A percentile compares a stretch with the other conserved stretches of the same genome.
phyloP scores from a whole-genome alignment of 1,284 basidiomycete genomes.

The Ustilago crameri region DNA sequence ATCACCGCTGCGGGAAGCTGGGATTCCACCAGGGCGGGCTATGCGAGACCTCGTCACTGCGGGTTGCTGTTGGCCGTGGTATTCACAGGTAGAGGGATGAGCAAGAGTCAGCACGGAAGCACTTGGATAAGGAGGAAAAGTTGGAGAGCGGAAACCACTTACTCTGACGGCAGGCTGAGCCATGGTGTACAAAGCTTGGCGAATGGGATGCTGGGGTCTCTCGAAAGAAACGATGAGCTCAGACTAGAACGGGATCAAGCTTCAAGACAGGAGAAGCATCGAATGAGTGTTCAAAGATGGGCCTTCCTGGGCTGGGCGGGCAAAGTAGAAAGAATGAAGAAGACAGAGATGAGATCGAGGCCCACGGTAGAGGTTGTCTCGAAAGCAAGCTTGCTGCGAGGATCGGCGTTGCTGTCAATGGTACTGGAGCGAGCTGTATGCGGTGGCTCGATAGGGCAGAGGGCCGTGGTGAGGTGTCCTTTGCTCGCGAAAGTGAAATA shows the following conservation, averaged over 20 bases:
- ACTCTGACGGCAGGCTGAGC: conserved; percentile 46
- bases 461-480: background rate
- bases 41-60: conserved; percentile 35
- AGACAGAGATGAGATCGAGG: too few relatives aligned
- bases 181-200: conserved; percentile 15
- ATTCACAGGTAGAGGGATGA: background rate
- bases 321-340: background rate
- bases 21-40: conserved; percentile 39
- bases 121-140: background rate
- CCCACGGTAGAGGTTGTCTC: too few relatives aligned
- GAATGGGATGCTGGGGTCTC: conserved; percentile 2
- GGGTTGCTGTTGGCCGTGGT: conserved; percentile 19
- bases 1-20: conserved; percentile 47
- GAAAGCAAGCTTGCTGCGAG: too few relatives aligned
- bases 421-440: background rate
- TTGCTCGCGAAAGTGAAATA: background rate
- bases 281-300: background rate
- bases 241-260: background rate
- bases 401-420: background rate
- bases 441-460: background rate
- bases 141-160: too few relatives aligned
- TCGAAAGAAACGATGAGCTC: conserved; percentile 12
- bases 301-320: too few relatives aligned
- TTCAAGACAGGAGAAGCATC: background rate
- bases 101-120: background rate